Conservation (phyloP, 1,284 basidiomycete species). For the Cutaneotrichosporon spelunceum region DNA sequence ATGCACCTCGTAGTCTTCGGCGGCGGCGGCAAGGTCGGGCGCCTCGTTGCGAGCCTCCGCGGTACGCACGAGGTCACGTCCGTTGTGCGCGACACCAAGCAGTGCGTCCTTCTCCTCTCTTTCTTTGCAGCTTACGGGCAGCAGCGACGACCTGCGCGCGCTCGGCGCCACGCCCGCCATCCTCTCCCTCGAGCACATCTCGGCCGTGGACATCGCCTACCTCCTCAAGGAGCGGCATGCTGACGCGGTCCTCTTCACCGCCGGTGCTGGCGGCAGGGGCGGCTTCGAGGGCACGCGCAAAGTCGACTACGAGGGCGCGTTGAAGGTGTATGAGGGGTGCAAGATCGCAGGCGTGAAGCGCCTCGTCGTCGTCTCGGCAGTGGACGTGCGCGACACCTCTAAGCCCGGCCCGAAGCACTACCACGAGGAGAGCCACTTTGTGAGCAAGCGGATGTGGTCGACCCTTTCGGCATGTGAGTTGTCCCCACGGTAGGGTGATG, state of each 20-base stretch:
- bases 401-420: conserved; percentile 58
- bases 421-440: conserved; percentile 43
- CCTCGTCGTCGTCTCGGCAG: conserved; percentile 62
- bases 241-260: conserved; percentile 62
- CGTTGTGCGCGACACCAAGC: conserved; percentile 57
- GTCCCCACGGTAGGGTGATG: not conserved
- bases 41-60: conserved; percentile 58
- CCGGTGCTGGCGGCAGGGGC: conserved; percentile 68
- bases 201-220: conserved; percentile 56
- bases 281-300: conserved; percentile 61
- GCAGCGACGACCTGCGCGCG: conserved; percentile 54
- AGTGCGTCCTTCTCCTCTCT: conserved; percentile 33
- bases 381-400: conserved; percentile 60
- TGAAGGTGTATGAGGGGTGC: conserved; percentile 67
- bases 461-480: conserved; percentile 46
- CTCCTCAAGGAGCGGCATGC: conserved; percentile 57
- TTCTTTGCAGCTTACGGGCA: conserved; percentile 11
- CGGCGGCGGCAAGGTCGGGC: conserved; percentile 54
- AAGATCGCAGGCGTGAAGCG: conserved; percentile 55
- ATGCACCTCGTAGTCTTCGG: conserved; percentile 46
- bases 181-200: conserved; percentile 61
- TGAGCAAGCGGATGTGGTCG: conserved; percentile 55
- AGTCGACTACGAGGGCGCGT: conserved; percentile 68
- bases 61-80: conserved; percentile 57
- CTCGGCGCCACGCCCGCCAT: conserved; percentile 58